Evolutionary conservation across 768 basidiomycete species (phyloP), one percentile per base, ranked within the genome.

Genomic region (Suillus cothurnatus): DNA sequence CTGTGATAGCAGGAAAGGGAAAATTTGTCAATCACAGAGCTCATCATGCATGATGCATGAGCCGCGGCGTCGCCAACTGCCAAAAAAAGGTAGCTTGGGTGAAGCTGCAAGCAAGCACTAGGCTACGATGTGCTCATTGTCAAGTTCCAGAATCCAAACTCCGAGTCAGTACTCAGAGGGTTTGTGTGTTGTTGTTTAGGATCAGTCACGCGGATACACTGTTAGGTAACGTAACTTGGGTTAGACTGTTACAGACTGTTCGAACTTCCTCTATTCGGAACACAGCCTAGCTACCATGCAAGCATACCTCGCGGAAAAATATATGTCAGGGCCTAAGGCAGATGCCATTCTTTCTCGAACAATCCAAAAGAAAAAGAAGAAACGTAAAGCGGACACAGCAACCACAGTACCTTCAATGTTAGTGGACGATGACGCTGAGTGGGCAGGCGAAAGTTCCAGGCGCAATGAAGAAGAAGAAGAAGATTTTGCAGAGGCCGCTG

Each of bases 241-340:
- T 39, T 39, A 39, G 38, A 39, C 8, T 11, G 36, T 36, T n/a
- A n/a, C n/a, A n/a, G n/a, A 36, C 11, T 14, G 34, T 39, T 15
- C 14, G 45, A 45, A 45, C 21, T 11, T 14, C 45, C n/a, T 47
- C 45, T n/a, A 47, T 47, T 14, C 11, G 26, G 31, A 50, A 26
- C 32, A 50, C 57, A 21, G 43, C 43, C 45, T 26, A 21, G 34
- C 43, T 60, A 71, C 68, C 47, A 84, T 96, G 81, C 90, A 94
- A 75, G 82, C 92, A 28, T 96, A 96, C 75, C 85, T 96, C 21
- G 94, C 94, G 0, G 85, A 90, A 68, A 94, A 93, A 67, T 99
- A 99, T 81, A 97, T 98, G 95, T 89, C 95, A 6, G 97, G 97
- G 1, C 88, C 94, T 0, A 99, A 98, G 72, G 95, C 96, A 2